Percentiles rank a stretch among this genome's conserved stretches.
Evolutionary conservation across 2,329 filamentous ascomycete genomes (phyloP).

Genomic region (Camptophora hylomeconis): DNA sequence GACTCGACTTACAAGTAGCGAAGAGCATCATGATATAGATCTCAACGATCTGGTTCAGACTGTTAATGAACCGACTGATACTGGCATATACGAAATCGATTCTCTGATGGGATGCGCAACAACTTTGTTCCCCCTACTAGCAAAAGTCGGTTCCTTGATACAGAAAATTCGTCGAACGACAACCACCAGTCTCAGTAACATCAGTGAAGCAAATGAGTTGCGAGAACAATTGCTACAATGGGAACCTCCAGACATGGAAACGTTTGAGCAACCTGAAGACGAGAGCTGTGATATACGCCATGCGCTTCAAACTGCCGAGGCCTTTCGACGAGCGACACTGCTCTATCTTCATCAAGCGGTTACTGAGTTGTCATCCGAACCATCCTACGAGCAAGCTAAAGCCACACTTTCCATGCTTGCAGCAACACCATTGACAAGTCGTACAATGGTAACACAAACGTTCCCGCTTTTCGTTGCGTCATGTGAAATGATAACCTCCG

Average conservation of each 20-base stretch:
- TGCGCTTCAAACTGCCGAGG: slow-evolving; percentile 50
- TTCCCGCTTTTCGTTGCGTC: slow-evolving; percentile 55
- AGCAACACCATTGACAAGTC: slow-evolving; percentile 47
- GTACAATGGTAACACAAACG: slow-evolving; percentile 54
- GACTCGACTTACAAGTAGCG: slow-evolving; percentile 50
- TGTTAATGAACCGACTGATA: no score
- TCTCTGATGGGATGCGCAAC: slow-evolving; percentile 56
- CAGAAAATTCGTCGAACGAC: slow-evolving; percentile 41
- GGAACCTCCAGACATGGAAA: slow-evolving; percentile 38
- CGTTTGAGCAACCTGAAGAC: slow-evolving; percentile 50
- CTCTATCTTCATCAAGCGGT: slow-evolving; percentile 55
- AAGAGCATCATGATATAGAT: slow-evolving; percentile 42
- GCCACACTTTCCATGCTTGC: slow-evolving; percentile 48
- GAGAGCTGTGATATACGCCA: slow-evolving; percentile 48
- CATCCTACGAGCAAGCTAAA: slow-evolving; percentile 45
- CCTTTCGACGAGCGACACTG: slow-evolving; percentile 53
- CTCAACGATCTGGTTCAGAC: slow-evolving; percentile 29
- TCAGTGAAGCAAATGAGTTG: slow-evolving; percentile 47
- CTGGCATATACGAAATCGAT: slow-evolving; percentile 46
- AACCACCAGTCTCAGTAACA: slow-evolving; percentile 43
- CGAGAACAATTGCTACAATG: slow-evolving; percentile 48
- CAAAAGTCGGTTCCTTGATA: slow-evolving; percentile 51
- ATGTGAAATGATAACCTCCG: slow-evolving; percentile 46
- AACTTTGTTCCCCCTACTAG: slow-evolving; percentile 55
- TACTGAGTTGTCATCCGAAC: slow-evolving; percentile 49